Evolutionary conservation across 2,329 filamentous ascomycete species (phyloP), one percentile per base, ranked within the genome.

Genomic region (Fusarium vanettenii): DNA sequence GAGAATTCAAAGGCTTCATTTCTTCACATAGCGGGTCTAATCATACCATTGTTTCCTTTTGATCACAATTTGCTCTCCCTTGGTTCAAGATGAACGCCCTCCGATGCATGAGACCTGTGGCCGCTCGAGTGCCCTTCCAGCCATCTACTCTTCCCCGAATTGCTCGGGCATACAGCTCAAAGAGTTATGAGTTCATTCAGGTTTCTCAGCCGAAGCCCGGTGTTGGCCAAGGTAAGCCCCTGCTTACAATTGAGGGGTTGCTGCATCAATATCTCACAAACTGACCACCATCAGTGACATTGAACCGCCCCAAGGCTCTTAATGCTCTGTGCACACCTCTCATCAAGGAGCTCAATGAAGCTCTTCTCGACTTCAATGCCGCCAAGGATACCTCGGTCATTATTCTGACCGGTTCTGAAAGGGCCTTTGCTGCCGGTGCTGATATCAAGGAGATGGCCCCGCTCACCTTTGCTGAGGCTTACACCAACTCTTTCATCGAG

Each of bases 391-490:
- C 95, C 74, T 90, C 91, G 11, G 93, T 92, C 77, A 94, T 97
- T 78, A 85, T 99, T 69, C 88, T 99, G 68, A 98, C 97, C 1
- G 97, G 97, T 65, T 97, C 93, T 55, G 88, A 95, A 76, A 95
- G 93, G 84, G 95, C 96, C 48, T 99, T 98, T 81, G 96, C 96
- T 33, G 96, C 97, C 52, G 97, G 97, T 61, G 97, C 97, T 71
- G 97, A 99, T 84, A 99, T 99, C 87, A 98, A 98, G 85, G 97
- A 99, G 85, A 99, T 99, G 97, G 94, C 95, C 33, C 92, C 95
- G 70, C 91, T 98, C 43, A 95, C 92, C 65, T 99, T 99, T 85
- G 90, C 94, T 73, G 87, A 92, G 75, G 96, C 97, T 43, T 98
- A 98, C 86, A 93, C 91, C 57, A 91, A 87, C 76, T 94, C 97